Evolutionary conservation across 2,329 filamentous ascomycete genomes (phyloP).

Genomic region (Calonectria naviculata): DNA sequence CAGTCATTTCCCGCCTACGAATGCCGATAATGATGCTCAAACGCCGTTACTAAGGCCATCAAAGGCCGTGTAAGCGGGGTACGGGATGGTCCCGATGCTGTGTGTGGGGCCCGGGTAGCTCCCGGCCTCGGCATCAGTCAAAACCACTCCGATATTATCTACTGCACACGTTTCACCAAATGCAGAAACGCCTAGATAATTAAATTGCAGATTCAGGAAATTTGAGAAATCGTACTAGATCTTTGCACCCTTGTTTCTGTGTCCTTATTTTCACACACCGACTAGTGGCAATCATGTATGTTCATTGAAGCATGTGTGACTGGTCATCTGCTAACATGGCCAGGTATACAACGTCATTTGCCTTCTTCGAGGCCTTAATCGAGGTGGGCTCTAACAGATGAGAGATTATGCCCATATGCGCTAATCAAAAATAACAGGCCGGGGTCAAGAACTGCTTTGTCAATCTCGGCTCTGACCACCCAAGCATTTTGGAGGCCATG

Average conservation of each 20-base stretch:
- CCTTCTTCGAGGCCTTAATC: conserved; percentile 6
- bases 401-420: too few species aligned
- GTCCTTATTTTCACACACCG: background rate
- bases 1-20: background rate
- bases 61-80: background rate
- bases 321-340: background rate
- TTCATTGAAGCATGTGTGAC: background rate
- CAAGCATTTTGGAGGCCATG: conserved; percentile 82
- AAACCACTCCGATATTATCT: background rate
- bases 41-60: too few species aligned
- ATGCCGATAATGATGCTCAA: background rate
- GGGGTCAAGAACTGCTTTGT: conserved; percentile 69
- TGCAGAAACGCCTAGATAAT: background rate
- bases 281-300: background rate
- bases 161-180: background rate
- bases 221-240: background rate
- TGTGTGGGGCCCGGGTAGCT: background rate
- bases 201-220: background rate
- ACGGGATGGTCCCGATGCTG: background rate
- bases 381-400: background rate
- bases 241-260: background rate
- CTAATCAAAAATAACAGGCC: conserved; percentile 47
- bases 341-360: conserved; percentile 7
- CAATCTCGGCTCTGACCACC: conserved; percentile 76
- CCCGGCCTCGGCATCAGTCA: background rate